Evolutionary conservation across 208 protist species (phyloP).

Genomic region (Leishmania tarentolae): DNA sequence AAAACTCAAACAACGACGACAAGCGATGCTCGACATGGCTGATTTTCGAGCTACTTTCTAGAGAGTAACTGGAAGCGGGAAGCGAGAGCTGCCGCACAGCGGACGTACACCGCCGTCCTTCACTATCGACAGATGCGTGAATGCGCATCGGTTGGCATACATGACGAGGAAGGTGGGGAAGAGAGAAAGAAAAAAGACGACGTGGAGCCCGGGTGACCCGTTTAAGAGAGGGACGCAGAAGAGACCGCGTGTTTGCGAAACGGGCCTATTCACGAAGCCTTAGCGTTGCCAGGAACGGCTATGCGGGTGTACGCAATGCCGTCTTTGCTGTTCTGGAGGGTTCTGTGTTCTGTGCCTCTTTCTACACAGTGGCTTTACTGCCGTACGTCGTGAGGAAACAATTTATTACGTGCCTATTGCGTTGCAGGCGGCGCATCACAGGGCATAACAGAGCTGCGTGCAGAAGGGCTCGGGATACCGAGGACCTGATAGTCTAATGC

Average conservation of each 20-base stretch:
- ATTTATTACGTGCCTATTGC: background rate
- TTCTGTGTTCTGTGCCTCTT: background rate
- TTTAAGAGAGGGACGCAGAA: background rate
- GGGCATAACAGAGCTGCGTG: background rate
- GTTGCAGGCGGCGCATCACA: background rate
- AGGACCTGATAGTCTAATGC: background rate
- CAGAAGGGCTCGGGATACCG: background rate
- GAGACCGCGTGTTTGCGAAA: background rate
- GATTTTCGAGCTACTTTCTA: background rate
- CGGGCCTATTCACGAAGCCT: background rate
- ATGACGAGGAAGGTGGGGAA: background rate
- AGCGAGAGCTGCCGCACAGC: background rate
- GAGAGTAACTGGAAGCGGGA: background rate
- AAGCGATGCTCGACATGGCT: background rate
- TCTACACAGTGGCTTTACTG: background rate
- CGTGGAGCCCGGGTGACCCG: background rate
- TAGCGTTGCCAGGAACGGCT: too few species aligned
- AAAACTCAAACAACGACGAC: too few species aligned
- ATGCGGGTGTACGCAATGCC: too few species aligned
- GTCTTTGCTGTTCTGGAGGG: too few species aligned
- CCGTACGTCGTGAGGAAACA: background rate
- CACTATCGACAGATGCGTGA: background rate
- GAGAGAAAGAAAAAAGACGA: background rate
- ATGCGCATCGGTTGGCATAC: background rate
- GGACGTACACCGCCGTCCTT: background rate